Percentiles rank a stretch among this genome's conserved stretches.
These are phyloP conservation scores for Extremus antarcticus DNA, from an alignment of 495 filamentous ascomycete genomes.

Conservation along the genomic window DNA sequence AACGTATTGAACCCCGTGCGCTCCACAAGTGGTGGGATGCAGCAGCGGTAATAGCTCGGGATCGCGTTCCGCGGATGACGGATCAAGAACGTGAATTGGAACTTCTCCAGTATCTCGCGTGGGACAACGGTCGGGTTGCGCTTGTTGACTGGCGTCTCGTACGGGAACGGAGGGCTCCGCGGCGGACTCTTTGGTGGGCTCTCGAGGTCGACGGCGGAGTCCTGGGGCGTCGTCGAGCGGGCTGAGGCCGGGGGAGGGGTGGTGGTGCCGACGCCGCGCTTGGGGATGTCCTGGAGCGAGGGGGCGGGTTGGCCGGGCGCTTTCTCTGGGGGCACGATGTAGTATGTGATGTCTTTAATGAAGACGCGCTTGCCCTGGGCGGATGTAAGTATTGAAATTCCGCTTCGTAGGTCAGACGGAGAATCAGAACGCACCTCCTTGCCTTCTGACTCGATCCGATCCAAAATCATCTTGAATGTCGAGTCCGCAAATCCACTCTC, in stretches of 20 bases:
- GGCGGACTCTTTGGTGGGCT: conserved; percentile 21
- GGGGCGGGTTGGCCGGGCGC: conserved; percentile 60
- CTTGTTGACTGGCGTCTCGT: conserved; percentile 43
- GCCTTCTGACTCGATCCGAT: conserved; percentile 53
- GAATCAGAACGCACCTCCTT: conserved; percentile 49
- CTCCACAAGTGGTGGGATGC: conserved; percentile 70
- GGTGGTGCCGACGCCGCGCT: conserved; percentile 48
- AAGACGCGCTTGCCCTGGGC: conserved; percentile 70
- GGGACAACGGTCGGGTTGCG: conserved; percentile 82
- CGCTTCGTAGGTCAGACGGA: too few relatives aligned
- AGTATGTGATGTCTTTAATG: conserved; percentile 95
- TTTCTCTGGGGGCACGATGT: conserved; percentile 65
- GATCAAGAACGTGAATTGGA: conserved; percentile 96
- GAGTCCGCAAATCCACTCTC: conserved; percentile 64
- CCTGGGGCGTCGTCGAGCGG: conserved; percentile 7
- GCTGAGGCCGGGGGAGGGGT: conserved; percentile 22
- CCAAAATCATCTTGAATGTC: conserved; percentile 67
- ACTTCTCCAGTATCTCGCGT: conserved; percentile 50
- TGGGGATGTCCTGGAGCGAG: conserved; percentile 50
- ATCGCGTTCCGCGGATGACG: conserved; percentile 80
- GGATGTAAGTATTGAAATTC: conserved; percentile 25
- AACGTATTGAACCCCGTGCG: conserved; percentile 81
- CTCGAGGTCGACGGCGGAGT: conserved; percentile 18
- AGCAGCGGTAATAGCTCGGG: conserved; percentile 90
- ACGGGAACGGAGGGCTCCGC: conserved; percentile 42